Conservation (phyloP, 495 filamentous ascomycete genomes). For the Hyaloscypha bicolor region DNA sequence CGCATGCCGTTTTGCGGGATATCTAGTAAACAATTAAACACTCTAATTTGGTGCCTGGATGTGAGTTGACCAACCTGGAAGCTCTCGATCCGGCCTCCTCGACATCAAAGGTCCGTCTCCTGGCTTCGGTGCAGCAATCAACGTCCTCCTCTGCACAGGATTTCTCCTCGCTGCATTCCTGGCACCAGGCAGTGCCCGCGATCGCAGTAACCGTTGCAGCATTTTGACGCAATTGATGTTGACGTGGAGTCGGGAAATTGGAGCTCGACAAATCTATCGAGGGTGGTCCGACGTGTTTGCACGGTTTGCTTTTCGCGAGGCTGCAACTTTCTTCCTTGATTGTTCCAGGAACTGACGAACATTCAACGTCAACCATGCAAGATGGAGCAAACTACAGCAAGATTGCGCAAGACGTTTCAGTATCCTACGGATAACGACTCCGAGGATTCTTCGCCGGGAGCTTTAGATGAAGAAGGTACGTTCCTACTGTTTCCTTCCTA, state of each 20-base stretch:
- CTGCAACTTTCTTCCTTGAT: slow-evolving; percentile 15
- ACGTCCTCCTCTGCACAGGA: slow-evolving; percentile 22
- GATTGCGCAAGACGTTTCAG: slow-evolving; percentile 62
- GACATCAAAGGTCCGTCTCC: slow-evolving; percentile 74
- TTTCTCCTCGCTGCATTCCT: slow-evolving; percentile 6
- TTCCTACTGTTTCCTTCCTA: not conserved
- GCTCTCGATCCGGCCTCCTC: slow-evolving; percentile 77
- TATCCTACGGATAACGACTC: slow-evolving; percentile 59
- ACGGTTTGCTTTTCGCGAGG: slow-evolving; percentile 16
- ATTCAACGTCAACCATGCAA: slow-evolving; percentile 6
- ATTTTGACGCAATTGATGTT: slow-evolving; percentile 16
- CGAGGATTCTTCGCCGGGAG: slow-evolving; percentile 46
- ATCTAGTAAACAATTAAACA: slow-evolving; percentile 17
- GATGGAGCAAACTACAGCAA: slow-evolving; percentile 39
- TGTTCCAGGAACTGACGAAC: slow-evolving; percentile 1
- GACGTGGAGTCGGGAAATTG: not conserved
- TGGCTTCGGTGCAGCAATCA: slow-evolving; percentile 46
- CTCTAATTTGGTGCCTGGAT: not conserved
- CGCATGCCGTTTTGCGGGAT: slow-evolving; percentile 27
- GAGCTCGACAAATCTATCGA: slow-evolving; percentile 2
- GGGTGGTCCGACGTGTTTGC: slow-evolving; percentile 10
- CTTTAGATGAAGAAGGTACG: slow-evolving; percentile 67
- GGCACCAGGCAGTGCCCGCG: slow-evolving; percentile 21
- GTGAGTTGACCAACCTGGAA: slow-evolving; percentile 55
- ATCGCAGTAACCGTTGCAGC: slow-evolving; percentile 30